Base-by-base conservation (phyloP, 192 early-diverging fungal species). In the Gaertneriomyces sp. region DNA sequence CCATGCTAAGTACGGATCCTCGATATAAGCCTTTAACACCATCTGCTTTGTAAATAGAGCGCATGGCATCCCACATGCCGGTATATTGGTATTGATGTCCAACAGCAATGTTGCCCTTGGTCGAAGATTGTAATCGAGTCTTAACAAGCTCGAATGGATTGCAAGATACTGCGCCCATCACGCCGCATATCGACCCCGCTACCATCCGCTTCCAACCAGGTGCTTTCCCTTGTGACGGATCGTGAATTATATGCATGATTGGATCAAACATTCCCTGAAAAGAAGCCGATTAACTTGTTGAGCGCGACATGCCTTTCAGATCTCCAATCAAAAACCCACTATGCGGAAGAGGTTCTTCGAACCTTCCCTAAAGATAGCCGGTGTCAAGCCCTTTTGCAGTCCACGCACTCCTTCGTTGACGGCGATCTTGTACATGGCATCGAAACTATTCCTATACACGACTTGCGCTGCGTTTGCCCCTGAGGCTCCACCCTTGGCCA, bases 131-230 rank as follows among this genome's bases (percentile, higher is more conserved):
- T 58, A 90, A 70, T 47, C 88, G 71, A 14, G 89, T 90, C 69
- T 90, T 90, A 60, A 90, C 76, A 6, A 90, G 73, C 69, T 90
- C 89, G 63, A 90, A 90, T 1, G 89, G 89, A 70, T 90, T 90
- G 43, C 87, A 88, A 8, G 80, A 74, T 53, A 89, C 72, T 39
- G 89, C 89, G 10, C 89, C 89, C 83, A 90, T 85, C 25, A 87
- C 86, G 42, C 89, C 89, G 56, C 87, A 89, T 9, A 87, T 70
- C 0, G 85, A 80, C 39, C 89, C 89, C 0, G 87, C 86, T 63
- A 89, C 61, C 77, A 90, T 85, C n/a, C 87, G 76, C 73, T 90
- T 90, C 87, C 87, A 90, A 14, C 79, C 83, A 4, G 89, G 89
- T 3, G 85, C 79, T 51, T 64, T 75, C 42, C 72, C 84, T 45